phyloP scores from a whole-genome alignment of 306 rosid species.

The Cyamopsis tetragonoloba region DNA sequence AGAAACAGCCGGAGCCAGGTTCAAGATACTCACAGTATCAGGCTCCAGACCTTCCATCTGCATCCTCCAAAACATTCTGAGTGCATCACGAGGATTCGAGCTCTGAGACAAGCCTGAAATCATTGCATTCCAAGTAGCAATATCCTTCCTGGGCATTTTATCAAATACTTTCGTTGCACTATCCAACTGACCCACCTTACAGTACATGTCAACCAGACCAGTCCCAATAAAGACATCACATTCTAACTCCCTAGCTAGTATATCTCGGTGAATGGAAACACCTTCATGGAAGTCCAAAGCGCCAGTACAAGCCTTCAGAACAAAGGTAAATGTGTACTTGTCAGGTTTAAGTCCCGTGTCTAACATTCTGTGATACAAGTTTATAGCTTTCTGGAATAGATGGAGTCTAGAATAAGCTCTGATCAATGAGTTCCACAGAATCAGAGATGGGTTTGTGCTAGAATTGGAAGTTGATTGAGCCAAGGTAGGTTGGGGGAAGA shows the following conservation, averaged over 20 bases:
- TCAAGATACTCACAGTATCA: slow-evolving; percentile 55
- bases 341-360: slow-evolving; percentile 49
- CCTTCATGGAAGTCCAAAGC: slow-evolving; percentile 54
- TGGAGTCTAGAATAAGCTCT: slow-evolving; percentile 47
- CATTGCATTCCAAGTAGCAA: slow-evolving; percentile 61
- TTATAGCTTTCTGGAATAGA: slow-evolving; percentile 30
- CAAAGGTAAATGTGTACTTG: slow-evolving; percentile 63
- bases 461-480: slow-evolving; percentile 34
- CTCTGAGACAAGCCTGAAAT: slow-evolving; percentile 63
- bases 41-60: slow-evolving; percentile 42
- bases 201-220: slow-evolving; percentile 56
- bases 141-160: slow-evolving; percentile 48
- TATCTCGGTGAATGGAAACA: slow-evolving; percentile 37
- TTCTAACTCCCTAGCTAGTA: slow-evolving; percentile 35
- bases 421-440: slow-evolving; percentile 52
- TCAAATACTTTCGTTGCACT: slow-evolving; percentile 56
- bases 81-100: slow-evolving; percentile 38
- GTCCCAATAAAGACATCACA: slow-evolving; percentile 65
- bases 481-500: slow-evolving; percentile 8
- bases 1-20: slow-evolving; percentile 66
- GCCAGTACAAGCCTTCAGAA: slow-evolving; percentile 59
- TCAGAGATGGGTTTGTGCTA: slow-evolving; percentile 39
- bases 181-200: slow-evolving; percentile 50
- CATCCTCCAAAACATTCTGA: slow-evolving; percentile 42
- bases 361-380: slow-evolving; percentile 43